Evolutionary conservation across 192 early-diverging fungal species (phyloP).

Genomic region (Chytriomyces sp.): DNA sequence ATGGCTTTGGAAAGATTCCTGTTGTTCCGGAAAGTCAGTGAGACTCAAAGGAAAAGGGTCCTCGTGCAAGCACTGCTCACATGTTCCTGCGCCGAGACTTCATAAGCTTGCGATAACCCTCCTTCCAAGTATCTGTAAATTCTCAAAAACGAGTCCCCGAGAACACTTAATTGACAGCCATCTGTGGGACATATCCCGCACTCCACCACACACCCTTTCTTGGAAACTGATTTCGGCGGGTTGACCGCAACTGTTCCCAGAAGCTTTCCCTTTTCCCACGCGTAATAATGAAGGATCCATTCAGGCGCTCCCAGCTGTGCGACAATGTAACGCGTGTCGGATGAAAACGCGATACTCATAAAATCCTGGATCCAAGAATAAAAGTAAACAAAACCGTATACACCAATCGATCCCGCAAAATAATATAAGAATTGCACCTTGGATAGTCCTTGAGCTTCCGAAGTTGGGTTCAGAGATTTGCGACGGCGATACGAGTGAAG

Average conservation of each 20-base stretch:
- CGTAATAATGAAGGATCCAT: slow-evolving; percentile 55
- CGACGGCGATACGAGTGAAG: slow-evolving; percentile 50
- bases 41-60: neutral
- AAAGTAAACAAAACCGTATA: neutral
- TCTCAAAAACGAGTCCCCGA: slow-evolving; percentile 36
- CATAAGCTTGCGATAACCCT: slow-evolving; percentile 18
- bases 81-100: slow-evolving; percentile 1
- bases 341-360: slow-evolving; percentile 49
- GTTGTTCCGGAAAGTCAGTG: neutral
- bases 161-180: slow-evolving; percentile 47
- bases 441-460: slow-evolving; percentile 21
- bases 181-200: slow-evolving; percentile 53
- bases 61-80: neutral
- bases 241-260: slow-evolving; percentile 37
- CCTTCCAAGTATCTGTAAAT: slow-evolving; percentile 57
- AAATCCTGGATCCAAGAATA: slow-evolving; percentile 50
- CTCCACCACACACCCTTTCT: slow-evolving; percentile 34
- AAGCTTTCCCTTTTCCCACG: slow-evolving; percentile 63
- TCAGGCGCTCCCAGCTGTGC: slow-evolving; percentile 55
- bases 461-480: slow-evolving; percentile 33
- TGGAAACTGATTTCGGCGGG: slow-evolving; percentile 6
- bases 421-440: slow-evolving; percentile 20
- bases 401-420: neutral
- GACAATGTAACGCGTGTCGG: slow-evolving; percentile 56
- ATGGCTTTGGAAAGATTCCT: slow-evolving; percentile 31